Percentiles rank a stretch among this genome's conserved stretches.
These are phyloP conservation scores for Xylaria sp. DNA, from an alignment of 2,329 filamentous ascomycete species.

Conservation along the genomic window DNA sequence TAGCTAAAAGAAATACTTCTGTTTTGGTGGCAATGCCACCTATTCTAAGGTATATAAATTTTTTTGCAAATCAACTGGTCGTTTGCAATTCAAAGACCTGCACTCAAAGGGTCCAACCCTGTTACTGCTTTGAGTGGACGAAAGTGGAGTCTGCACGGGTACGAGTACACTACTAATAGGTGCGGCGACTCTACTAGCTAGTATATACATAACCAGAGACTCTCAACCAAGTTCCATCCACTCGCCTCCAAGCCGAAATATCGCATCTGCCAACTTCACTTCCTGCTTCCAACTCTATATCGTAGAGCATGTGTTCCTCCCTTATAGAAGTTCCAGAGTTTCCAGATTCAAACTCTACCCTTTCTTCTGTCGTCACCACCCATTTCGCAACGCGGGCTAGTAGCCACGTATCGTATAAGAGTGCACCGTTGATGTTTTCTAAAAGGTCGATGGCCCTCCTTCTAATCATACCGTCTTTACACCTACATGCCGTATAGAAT, in stretches of 20 bases:
- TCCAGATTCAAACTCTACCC: neutral
- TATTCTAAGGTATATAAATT: too few relatives aligned
- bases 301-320: neutral
- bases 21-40: too few relatives aligned
- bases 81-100: too few relatives aligned
- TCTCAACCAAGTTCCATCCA: neutral
- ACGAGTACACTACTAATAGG: neutral
- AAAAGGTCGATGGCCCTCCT: neutral
- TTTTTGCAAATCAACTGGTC: too few relatives aligned
- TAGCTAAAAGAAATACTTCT: too few relatives aligned
- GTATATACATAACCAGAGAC: neutral
- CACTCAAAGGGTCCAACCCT: too few relatives aligned
- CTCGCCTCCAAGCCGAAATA: neutral
- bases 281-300: neutral
- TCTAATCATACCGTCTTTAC: neutral
- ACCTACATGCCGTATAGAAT: neutral
- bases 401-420: constrained; percentile 8
- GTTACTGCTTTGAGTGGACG: too few relatives aligned
- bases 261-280: neutral
- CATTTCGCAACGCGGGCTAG: constrained; percentile 17
- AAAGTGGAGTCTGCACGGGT: too few relatives aligned
- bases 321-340: neutral
- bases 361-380: constrained; percentile 14
- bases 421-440: neutral
- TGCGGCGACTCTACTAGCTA: neutral